Conservation (phyloP, 2,329 filamentous ascomycete species). For the Hymenoscyphus salicellus region DNA sequence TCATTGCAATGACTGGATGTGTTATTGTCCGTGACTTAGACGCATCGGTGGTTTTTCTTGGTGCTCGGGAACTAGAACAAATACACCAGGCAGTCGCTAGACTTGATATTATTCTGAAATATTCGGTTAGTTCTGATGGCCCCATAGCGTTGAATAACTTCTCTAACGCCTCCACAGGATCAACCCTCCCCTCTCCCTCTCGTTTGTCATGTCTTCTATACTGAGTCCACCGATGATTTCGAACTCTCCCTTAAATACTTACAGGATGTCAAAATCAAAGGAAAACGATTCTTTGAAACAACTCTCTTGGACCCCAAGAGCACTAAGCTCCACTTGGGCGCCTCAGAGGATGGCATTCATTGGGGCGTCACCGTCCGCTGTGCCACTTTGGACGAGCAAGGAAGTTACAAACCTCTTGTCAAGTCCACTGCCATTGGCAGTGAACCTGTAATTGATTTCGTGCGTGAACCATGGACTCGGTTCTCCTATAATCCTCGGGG, state of each 20-base stretch:
- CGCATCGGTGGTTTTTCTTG: constrained; percentile 23
- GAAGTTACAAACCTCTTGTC: not conserved
- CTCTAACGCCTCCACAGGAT: not conserved
- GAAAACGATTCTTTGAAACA: constrained; percentile 24
- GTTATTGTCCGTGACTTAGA: constrained; percentile 22
- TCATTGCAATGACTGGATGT: constrained; percentile 25
- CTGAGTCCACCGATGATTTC: constrained; percentile 24
- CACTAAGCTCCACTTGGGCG: not conserved
- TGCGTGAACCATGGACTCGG: not conserved
- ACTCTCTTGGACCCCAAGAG: constrained; percentile 26
- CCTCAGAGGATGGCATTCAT: constrained; percentile 17
- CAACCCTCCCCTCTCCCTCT: not conserved
- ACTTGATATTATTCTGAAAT: constrained; percentile 28
- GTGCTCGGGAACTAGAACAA: constrained; percentile 13
- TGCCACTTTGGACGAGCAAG: constrained; percentile 11
- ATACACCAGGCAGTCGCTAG: constrained; percentile 24
- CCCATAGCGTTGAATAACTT: not conserved
- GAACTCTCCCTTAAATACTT: constrained; percentile 23
- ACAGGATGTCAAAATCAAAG: constrained; percentile 19
- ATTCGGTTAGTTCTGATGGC: constrained; percentile 22
- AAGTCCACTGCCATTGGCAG: not conserved
- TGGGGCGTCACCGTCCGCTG: constrained; percentile 24
- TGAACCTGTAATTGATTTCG: not conserved
- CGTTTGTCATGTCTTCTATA: constrained; percentile 29
- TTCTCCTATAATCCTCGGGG: not conserved